A percentile compares a stretch with the other conserved stretches of the same genome.
phyloP scores from a whole-genome alignment of 2,329 filamentous ascomycete species.

The Cladosporium sp. region DNA sequence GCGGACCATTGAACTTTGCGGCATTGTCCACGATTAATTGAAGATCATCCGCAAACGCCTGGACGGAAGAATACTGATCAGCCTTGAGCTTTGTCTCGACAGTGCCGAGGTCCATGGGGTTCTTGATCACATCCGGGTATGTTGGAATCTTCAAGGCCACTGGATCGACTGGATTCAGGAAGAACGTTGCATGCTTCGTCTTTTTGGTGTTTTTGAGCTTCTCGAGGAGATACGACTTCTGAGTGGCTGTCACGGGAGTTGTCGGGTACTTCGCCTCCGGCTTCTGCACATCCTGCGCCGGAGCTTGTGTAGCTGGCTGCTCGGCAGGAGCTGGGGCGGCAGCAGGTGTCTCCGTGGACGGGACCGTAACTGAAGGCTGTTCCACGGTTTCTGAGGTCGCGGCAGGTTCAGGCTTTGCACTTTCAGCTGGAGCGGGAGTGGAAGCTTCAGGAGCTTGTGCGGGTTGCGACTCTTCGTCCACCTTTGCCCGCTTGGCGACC shows the following conservation, averaged over 20 bases:
- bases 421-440: constrained; percentile 15
- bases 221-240: constrained; percentile 58
- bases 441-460: neutral
- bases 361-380: constrained; percentile 2
- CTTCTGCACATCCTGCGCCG: constrained; percentile 5
- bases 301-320: constrained; percentile 3
- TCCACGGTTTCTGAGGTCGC: neutral
- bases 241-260: constrained; percentile 50
- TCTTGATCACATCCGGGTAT: constrained; percentile 64
- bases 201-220: constrained; percentile 74
- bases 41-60: constrained; percentile 68
- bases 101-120: constrained; percentile 76
- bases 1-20: constrained; percentile 71
- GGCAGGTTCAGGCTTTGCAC: constrained; percentile 8
- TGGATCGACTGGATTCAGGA: constrained; percentile 69
- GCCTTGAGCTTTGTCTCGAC: constrained; percentile 76
- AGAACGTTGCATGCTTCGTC: constrained; percentile 70
- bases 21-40: constrained; percentile 74
- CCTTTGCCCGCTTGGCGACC: constrained; percentile 73
- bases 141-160: constrained; percentile 70
- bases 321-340: constrained; percentile 18
- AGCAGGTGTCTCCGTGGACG: constrained; percentile 18
- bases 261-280: constrained; percentile 27
- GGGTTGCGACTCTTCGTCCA: constrained; percentile 44
- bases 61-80: constrained; percentile 61